Percentiles rank a stretch among this genome's conserved stretches.
Conservation (phyloP, 768 basidiomycete genomes). For the Clavaria fumosa region DNA sequence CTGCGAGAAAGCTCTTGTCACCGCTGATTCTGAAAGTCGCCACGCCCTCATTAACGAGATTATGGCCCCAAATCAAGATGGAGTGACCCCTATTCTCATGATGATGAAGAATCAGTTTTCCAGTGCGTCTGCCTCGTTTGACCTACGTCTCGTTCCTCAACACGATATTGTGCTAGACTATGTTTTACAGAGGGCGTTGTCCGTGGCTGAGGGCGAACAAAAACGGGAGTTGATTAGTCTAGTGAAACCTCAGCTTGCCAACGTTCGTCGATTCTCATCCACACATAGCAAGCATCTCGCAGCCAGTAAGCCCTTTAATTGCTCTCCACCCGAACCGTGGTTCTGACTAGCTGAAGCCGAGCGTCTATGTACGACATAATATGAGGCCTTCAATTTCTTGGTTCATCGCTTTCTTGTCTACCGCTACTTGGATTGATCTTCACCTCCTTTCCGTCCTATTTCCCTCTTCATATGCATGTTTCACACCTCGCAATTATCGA, state of each 20-base stretch:
- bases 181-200: constrained; percentile 68
- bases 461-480: too few relatives aligned
- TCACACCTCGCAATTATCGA: neutral
- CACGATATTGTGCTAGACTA: too few relatives aligned
- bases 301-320: constrained; percentile 41
- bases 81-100: constrained; percentile 50
- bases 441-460: too few relatives aligned
- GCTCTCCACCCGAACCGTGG: too few relatives aligned
- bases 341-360: too few relatives aligned
- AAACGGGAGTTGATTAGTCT: constrained; percentile 44
- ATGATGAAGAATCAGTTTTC: constrained; percentile 84
- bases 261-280: constrained; percentile 57
- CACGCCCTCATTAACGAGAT: constrained; percentile 69
- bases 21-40: constrained; percentile 48
- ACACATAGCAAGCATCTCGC: constrained; percentile 69
- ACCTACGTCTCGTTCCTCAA: constrained; percentile 2
- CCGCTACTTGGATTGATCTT: too few relatives aligned
- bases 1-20: constrained; percentile 75
- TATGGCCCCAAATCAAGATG: constrained; percentile 46
- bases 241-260: constrained; percentile 51
- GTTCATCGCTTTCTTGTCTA: too few relatives aligned
- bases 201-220: constrained; percentile 56
- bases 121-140: constrained; percentile 34
- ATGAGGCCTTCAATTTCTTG: too few relatives aligned
- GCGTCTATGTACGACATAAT: too few relatives aligned